Evolutionary conservation across 108 stramenopile species (phyloP).

Genomic region (Pseudonitzschia pungens): DNA sequence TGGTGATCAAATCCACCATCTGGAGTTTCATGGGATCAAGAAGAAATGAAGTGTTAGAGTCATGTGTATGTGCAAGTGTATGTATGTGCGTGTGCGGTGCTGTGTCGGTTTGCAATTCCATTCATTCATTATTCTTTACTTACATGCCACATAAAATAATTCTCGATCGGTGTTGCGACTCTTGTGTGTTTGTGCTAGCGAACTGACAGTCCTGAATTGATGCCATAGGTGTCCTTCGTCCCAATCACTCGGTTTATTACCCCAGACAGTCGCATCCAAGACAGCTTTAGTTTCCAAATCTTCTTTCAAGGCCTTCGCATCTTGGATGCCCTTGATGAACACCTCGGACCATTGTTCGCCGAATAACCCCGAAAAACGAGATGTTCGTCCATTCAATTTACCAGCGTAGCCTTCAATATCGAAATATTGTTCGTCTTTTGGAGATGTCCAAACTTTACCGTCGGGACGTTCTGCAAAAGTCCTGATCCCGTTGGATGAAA

Average conservation of each 20-base stretch:
- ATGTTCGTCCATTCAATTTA: conserved; percentile 42
- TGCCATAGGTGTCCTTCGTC: conserved; percentile 1
- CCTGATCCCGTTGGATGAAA: conserved; percentile 27
- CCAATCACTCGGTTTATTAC: neutral
- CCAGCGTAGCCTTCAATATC: conserved; percentile 32
- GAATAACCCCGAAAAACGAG: conserved; percentile 39
- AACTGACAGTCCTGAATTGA: conserved; percentile 38
- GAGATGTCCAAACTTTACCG: neutral
- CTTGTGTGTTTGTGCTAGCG: conserved; percentile 48
- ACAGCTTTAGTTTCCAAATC: conserved; percentile 1
- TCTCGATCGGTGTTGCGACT: conserved; percentile 54
- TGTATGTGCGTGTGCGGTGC: too few relatives aligned
- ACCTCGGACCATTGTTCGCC: conserved; percentile 51
- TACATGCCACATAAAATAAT: conserved; percentile 49
- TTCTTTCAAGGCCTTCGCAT: conserved; percentile 34
- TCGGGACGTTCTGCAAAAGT: conserved; percentile 30
- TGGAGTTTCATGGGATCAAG: neutral
- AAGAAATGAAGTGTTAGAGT: too few relatives aligned
- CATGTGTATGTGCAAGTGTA: too few relatives aligned
- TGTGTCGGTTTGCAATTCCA: too few relatives aligned
- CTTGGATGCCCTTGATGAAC: conserved; percentile 34
- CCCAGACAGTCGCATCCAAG: conserved; percentile 20
- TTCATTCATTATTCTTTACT: neutral
- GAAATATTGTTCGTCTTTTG: conserved; percentile 1
- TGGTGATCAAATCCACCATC: conserved; percentile 73